A percentile compares a stretch with the other conserved stretches of the same genome.
phyloP scores from a whole-genome alignment of 2,329 filamentous ascomycete species.

The Diaporthe aspalathi region DNA sequence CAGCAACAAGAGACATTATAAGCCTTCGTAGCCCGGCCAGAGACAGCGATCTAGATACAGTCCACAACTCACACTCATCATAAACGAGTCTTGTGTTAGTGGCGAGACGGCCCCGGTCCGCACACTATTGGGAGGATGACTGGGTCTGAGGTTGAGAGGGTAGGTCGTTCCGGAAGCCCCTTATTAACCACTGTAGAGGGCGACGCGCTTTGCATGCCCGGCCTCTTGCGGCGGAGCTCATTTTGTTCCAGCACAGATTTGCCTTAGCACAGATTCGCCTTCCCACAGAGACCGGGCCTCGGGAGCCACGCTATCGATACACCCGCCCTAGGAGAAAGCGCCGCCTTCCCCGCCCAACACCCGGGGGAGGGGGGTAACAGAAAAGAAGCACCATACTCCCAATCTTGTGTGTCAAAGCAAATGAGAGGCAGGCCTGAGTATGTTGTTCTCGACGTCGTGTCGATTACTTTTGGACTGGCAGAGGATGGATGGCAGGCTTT shows the following conservation, averaged over 20 bases:
- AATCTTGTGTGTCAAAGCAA: neutral
- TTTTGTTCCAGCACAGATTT: slow-evolving; percentile 13
- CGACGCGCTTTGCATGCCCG: slow-evolving; percentile 14
- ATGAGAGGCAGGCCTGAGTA: neutral
- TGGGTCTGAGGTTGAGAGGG: slow-evolving; percentile 12
- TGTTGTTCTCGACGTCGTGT: neutral
- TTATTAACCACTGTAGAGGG: neutral
- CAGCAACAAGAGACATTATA: neutral
- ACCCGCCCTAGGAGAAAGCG: neutral
- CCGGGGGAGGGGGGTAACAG: neutral
- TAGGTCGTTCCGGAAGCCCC: slow-evolving; percentile 3
- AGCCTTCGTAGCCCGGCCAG: neutral
- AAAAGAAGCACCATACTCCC: neutral
- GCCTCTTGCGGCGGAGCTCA: neutral
- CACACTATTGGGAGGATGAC: slow-evolving; percentile 2
- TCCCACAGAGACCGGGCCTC: slow-evolving; percentile 1
- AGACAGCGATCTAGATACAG: neutral
- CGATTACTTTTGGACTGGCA: slow-evolving; percentile 30
- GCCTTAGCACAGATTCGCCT: slow-evolving; percentile 31
- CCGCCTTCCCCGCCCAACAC: neutral
- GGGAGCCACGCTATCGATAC: slow-evolving; percentile 11
- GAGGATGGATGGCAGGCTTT: slow-evolving; percentile 15
- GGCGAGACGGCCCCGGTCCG: slow-evolving; percentile 16
- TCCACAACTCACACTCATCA: neutral
- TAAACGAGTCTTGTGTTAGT: neutral